Evolutionary conservation across 2,329 filamentous ascomycete species (phyloP).

Genomic region (Xylaria sp.): DNA sequence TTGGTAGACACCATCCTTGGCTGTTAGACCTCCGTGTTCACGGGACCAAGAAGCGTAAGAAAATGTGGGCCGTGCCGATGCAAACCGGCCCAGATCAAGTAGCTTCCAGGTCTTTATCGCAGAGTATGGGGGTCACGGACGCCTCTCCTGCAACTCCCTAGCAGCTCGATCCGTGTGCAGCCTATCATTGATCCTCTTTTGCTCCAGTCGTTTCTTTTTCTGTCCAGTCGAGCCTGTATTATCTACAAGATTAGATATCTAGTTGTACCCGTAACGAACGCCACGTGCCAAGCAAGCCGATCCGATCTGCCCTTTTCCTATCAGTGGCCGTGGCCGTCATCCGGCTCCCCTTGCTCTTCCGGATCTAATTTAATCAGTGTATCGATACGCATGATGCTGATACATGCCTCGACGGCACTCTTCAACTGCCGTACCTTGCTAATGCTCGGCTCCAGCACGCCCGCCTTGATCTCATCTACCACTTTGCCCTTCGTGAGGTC

Average conservation of each 20-base stretch:
- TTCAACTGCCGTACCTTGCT: conserved; percentile 99
- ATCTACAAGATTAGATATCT: conserved; percentile 36
- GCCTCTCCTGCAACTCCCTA: conserved; percentile 9
- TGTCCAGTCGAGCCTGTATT: conserved; percentile 20
- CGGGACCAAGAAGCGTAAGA: conserved; percentile 25
- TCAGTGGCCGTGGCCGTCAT: conserved; percentile 89
- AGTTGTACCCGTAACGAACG: conserved; percentile 31
- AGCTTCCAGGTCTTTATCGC: conserved; percentile 11
- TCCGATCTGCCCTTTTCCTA: conserved; percentile 34
- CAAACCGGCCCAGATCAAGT: conserved; percentile 36
- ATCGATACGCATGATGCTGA: conserved; percentile 99
- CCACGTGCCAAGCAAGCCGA: conserved; percentile 36
- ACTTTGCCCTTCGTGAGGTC: conserved; percentile 91
- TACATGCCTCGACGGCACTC: conserved; percentile 97
- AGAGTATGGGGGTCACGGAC: conserved; percentile 18
- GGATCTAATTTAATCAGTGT: conserved; percentile 98
- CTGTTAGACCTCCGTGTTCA: conserved; percentile 23
- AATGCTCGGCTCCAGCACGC: conserved; percentile 95
- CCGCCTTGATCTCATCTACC: conserved; percentile 91
- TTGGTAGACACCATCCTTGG: conserved; percentile 18
- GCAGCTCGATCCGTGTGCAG: conserved; percentile 17
- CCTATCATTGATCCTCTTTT: conserved; percentile 22
- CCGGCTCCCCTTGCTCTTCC: conserved; percentile 76
- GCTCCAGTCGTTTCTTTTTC: conserved; percentile 18
- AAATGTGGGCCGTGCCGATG: conserved; percentile 38